Conservation (phyloP, 225 moss, liverwort and hornwort species). For the Neckera pumila region DNA sequence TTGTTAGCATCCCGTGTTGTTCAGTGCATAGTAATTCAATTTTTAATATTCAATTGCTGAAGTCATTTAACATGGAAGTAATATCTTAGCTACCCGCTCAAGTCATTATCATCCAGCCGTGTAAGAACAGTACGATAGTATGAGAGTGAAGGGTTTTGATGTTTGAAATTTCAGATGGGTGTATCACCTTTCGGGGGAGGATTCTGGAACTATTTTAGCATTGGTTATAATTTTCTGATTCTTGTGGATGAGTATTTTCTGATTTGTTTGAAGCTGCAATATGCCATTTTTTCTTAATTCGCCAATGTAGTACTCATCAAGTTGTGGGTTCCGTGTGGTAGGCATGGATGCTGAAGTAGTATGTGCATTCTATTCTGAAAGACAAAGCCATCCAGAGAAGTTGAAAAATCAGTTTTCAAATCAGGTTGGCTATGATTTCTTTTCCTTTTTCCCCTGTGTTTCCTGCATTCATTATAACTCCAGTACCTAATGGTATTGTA, state of each 20-base stretch:
- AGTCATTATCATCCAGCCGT: background rate
- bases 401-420: background rate
- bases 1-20: too few relatives aligned
- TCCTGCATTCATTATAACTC: background rate
- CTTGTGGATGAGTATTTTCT: background rate
- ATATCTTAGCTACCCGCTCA: too few relatives aligned
- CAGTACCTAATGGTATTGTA: background rate
- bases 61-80: too few relatives aligned
- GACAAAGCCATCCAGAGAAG: background rate
- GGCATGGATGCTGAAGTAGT: background rate
- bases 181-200: constrained; percentile 66
- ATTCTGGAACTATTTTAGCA: constrained; percentile 94
- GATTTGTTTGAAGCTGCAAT: background rate
- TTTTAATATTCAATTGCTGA: too few relatives aligned
- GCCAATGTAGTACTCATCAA: background rate
- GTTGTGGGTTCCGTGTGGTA: background rate
- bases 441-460: background rate
- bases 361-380: background rate
- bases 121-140: background rate
- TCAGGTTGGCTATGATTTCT: background rate
- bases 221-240: background rate
- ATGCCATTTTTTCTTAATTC: too few relatives aligned
- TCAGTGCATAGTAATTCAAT: too few relatives aligned
- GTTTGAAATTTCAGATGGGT: constrained; percentile 31
- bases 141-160: background rate